Evolutionary conservation across 768 basidiomycete species (phyloP).

Genomic region (Rhodotorula paludigena): DNA sequence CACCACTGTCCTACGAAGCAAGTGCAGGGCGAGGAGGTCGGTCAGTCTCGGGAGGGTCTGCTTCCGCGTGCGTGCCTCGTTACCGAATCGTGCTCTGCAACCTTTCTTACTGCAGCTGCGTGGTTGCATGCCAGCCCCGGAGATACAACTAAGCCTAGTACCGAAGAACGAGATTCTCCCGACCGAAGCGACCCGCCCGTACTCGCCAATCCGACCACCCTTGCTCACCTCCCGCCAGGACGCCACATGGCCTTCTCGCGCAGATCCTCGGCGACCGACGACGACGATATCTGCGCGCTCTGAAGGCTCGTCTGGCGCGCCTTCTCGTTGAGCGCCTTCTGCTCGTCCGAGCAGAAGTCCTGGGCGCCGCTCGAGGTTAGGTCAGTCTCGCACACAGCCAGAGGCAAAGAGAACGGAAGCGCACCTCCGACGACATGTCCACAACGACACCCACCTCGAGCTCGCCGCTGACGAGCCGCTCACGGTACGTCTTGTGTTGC

Average conservation of each 20-base stretch:
- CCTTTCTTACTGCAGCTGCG: too few species aligned
- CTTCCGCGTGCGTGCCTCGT: too few species aligned
- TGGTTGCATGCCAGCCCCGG: too few species aligned
- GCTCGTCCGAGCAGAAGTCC: not conserved
- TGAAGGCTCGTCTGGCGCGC: not conserved
- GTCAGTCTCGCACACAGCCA: not conserved
- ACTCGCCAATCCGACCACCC: too few species aligned
- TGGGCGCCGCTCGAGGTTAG: not conserved
- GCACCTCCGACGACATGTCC: not conserved
- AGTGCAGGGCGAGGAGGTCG: too few species aligned
- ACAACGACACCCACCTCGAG: not conserved
- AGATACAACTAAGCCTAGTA: too few species aligned
- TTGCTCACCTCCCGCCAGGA: not conserved
- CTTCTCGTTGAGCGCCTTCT: not conserved
- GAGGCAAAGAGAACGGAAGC: not conserved
- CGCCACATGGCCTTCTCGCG: not conserved
- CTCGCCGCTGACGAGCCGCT: not conserved
- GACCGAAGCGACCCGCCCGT: too few species aligned
- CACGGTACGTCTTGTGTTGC: not conserved
- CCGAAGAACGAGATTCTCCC: too few species aligned
- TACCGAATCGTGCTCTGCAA: too few species aligned
- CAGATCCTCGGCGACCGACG: not conserved
- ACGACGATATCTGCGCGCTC: not conserved
- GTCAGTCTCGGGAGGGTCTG: too few species aligned
- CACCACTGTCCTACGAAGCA: too few species aligned